Percentiles rank a stretch among this genome's conserved stretches.
phyloP scores from a whole-genome alignment of 306 rosid species.

The Dryas drummondii region DNA sequence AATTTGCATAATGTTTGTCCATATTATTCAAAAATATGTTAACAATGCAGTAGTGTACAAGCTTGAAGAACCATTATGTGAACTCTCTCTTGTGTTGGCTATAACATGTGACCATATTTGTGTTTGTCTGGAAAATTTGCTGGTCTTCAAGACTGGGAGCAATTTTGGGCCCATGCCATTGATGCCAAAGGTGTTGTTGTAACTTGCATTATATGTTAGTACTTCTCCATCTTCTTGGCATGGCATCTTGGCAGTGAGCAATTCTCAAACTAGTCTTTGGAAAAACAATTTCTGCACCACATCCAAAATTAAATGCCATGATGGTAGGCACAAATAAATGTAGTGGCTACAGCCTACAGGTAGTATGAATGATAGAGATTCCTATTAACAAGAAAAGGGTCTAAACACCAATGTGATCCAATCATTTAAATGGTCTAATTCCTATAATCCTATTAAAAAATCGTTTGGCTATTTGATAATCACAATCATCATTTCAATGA shows the following conservation, averaged over 20 bases:
- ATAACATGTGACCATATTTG: too few species aligned
- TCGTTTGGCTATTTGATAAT: too few species aligned
- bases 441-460: too few species aligned
- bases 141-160: conserved; percentile 6
- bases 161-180: neutral
- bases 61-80: neutral
- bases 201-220: neutral
- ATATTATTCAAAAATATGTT: too few species aligned
- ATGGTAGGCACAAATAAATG: neutral
- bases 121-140: too few species aligned
- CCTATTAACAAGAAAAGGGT: too few species aligned
- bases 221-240: neutral
- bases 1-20: too few species aligned
- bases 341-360: neutral
- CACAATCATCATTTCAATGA: too few species aligned
- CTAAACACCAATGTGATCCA: too few species aligned
- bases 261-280: neutral
- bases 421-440: too few species aligned
- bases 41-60: neutral
- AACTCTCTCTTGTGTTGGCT: neutral
- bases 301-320: neutral
- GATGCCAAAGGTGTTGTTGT: neutral
- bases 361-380: neutral
- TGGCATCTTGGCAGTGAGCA: neutral
- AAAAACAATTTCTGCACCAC: neutral